Evolutionary conservation across 2,329 filamentous ascomycete species (phyloP).

Genomic region (Pseudogymnoascus sp.): DNA sequence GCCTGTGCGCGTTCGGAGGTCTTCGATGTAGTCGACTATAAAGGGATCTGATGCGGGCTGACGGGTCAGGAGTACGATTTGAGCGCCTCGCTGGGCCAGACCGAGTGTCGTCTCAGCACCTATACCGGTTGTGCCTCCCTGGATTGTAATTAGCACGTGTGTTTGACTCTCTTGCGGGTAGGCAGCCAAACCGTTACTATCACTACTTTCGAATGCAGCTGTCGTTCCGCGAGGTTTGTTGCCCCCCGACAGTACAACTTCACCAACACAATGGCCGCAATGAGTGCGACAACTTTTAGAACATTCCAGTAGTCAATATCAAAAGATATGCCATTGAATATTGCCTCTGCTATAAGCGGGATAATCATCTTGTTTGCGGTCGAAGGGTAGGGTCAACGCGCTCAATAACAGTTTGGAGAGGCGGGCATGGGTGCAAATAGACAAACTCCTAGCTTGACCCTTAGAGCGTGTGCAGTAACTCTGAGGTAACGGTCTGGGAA

Average conservation of each 20-base stretch:
- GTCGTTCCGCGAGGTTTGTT: conserved; percentile 63
- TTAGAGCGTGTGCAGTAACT: background rate
- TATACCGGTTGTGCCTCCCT: conserved; percentile 88
- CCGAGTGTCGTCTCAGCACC: conserved; percentile 67
- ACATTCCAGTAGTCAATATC: conserved; percentile 34
- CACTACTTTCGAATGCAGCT: conserved; percentile 88
- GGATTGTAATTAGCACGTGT: conserved; percentile 17
- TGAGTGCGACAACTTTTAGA: conserved; percentile 41
- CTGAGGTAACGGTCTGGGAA: background rate
- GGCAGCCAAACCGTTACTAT: conserved; percentile 64
- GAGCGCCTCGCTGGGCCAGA: conserved; percentile 74
- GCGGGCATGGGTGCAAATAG: background rate
- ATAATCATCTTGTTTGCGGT: conserved; percentile 23
- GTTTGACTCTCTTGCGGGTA: background rate
- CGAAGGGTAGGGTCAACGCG: background rate
- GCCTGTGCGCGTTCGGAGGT: conserved; percentile 64
- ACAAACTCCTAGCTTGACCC: background rate
- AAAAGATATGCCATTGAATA: conserved; percentile 18
- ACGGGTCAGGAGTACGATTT: conserved; percentile 82
- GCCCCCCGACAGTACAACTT: conserved; percentile 76
- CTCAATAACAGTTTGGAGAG: background rate
- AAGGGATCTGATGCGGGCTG: conserved; percentile 76
- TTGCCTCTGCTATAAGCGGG: conserved; percentile 22
- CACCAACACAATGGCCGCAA: conserved; percentile 45
- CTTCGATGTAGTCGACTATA: conserved; percentile 84